Evolutionary conservation across 352 stramenopile genomes (phyloP), one percentile per base, ranked within the genome.

Genomic region (Phytopythium vexans): DNA sequence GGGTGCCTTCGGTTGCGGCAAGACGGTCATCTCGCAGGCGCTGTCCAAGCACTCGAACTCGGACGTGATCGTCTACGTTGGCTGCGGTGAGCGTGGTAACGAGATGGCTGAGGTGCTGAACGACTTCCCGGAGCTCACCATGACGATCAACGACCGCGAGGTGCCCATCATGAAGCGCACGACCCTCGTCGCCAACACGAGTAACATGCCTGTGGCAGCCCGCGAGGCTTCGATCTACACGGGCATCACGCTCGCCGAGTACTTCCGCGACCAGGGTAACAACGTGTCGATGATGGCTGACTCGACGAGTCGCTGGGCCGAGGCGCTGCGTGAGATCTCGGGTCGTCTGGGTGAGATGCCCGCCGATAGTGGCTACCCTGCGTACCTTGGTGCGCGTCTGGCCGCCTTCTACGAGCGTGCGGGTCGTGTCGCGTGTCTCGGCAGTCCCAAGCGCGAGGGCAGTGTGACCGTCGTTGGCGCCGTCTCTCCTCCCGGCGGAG

Each of bases 281-380:
- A 99, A 99, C 70, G 97, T 99, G 64, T 98, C 96, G 40, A 99
- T 99, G 97, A 99, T 99, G 97, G 97, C 97, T 46, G 97, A 99
- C 82, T 99, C 95, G 34, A 99, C 97, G 21, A 99, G 93, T 72
- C 97, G 97, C 73, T 99, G 97, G 97, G 97, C 97, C 54, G 97
- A 99, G 66, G 97, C 97, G 38, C 79, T 99, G 77, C 96, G 97
- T 92, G 97, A 99, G 87, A 99, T 99, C 60, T 99, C 97, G 32
- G 97, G 97, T 70, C 97, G 97, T 82, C 77, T 99, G 10, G 97
- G 97, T 70, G 97, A 99, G 79, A 99, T 99, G 97, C 97, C 97
- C 66, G 97, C 97, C 50, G 97, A 99, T 86, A 98, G 74, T 54
- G 85, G 84, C 1, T 94, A 95, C 74, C 97, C 97, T 16, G 97